phyloP scores from a whole-genome alignment of 2,329 filamentous ascomycete species.

The Cytospora leucostoma region DNA sequence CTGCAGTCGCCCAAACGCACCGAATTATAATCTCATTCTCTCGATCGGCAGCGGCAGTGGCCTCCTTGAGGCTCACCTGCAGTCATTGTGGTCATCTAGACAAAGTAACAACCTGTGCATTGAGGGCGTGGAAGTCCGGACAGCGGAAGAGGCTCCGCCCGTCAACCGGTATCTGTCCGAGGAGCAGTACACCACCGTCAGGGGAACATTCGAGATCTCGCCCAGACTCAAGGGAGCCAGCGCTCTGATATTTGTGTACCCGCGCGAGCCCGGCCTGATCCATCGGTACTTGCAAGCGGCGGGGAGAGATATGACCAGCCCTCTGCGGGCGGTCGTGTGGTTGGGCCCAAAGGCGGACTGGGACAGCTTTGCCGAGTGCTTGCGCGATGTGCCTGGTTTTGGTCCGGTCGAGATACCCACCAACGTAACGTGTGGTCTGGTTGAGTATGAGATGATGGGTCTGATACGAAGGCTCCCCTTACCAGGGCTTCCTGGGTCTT shows the following conservation, averaged over 20 bases:
- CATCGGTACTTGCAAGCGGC: constrained; percentile 11
- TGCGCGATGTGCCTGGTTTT: constrained; percentile 1
- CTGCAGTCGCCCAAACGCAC: not conserved
- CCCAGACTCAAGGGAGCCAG: not conserved
- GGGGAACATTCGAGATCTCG: constrained; percentile 23
- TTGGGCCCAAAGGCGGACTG: constrained; percentile 22
- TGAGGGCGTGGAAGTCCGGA: constrained; percentile 20
- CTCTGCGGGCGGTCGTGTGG: constrained; percentile 17
- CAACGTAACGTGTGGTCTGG: constrained; percentile 5
- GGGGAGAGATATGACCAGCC: not conserved
- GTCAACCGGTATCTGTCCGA: constrained; percentile 25
- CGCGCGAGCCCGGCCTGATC: constrained; percentile 17
- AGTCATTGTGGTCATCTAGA: constrained; percentile 1
- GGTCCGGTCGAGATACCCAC: not conserved
- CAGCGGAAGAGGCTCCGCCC: not conserved
- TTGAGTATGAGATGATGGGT: constrained; percentile 24
- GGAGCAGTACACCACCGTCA: constrained; percentile 7
- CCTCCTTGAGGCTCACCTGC: constrained; percentile 24
- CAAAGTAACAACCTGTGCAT: not conserved
- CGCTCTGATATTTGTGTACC: constrained; percentile 24
- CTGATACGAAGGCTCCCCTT: constrained; percentile 4
- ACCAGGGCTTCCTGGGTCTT: not conserved
- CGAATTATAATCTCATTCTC: constrained; percentile 8
- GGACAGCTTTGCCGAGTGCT: constrained; percentile 11
- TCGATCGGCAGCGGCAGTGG: constrained; percentile 26